Evolutionary conservation across 306 rosid genomes (phyloP).

Genomic region (Crataegus laevigata): DNA sequence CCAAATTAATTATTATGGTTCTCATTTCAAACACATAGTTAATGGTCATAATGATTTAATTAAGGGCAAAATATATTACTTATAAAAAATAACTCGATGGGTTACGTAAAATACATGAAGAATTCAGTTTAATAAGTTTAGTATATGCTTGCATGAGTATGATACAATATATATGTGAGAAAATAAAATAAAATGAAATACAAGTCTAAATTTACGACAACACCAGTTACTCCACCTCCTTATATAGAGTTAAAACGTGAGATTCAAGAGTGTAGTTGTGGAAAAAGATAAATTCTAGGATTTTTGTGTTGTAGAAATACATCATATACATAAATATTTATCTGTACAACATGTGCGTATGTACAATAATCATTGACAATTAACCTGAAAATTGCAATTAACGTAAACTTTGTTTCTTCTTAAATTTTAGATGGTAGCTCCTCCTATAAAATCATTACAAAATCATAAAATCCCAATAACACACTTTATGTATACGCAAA

Average conservation of each 20-base stretch:
- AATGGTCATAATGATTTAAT: too few relatives aligned
- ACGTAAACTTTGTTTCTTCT: background rate
- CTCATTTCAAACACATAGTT: too few relatives aligned
- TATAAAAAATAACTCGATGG: too few relatives aligned
- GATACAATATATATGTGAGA: too few relatives aligned
- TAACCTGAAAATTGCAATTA: background rate
- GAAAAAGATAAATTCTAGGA: background rate
- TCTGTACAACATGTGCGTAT: too few relatives aligned
- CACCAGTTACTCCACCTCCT: background rate
- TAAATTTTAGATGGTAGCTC: background rate
- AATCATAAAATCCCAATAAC: background rate
- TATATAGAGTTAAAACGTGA: background rate
- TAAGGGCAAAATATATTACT: too few relatives aligned
- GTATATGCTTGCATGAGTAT: too few relatives aligned
- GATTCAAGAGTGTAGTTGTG: background rate
- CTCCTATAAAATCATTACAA: background rate
- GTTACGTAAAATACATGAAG: too few relatives aligned
- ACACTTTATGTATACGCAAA: background rate
- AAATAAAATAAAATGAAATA: too few relatives aligned
- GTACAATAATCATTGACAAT: background rate
- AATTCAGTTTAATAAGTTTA: too few relatives aligned
- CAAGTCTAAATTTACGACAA: background rate
- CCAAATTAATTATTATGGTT: too few relatives aligned
- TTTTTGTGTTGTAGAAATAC: background rate
- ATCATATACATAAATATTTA: too few relatives aligned